Conservation (phyloP, 345 rosid genomes). For the Camelina laxa region DNA sequence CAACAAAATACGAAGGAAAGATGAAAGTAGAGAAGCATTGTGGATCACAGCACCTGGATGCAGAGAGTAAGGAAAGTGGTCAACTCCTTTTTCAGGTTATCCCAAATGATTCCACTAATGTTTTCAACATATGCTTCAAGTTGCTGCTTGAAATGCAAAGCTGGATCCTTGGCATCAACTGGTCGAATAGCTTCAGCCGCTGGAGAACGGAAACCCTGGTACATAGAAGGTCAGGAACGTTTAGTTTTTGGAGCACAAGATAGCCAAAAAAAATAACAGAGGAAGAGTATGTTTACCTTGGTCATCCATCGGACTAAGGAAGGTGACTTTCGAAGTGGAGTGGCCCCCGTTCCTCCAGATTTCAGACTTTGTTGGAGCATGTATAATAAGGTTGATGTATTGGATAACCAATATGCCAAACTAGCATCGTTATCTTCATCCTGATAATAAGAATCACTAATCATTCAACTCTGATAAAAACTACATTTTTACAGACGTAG, state of each 20-base stretch:
- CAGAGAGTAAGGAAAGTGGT: conserved; percentile 74
- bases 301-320: conserved; percentile 94
- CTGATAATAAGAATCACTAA: conserved; percentile 47
- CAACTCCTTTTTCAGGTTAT: conserved; percentile 90
- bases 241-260: conserved; percentile 19
- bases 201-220: conserved; percentile 91
- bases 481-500: not conserved
- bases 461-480: conserved; percentile 8
- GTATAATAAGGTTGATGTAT: conserved; percentile 81
- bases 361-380: conserved; percentile 86
- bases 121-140: conserved; percentile 98
- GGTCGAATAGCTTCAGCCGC: conserved; percentile 77
- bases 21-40: conserved; percentile 26
- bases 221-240: conserved; percentile 26
- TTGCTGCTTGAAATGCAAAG: conserved; percentile 93
- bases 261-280: conserved; percentile 8
- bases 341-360: conserved; percentile 67
- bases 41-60: conserved; percentile 68
- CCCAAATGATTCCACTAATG: conserved; percentile 92
- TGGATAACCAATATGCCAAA: conserved; percentile 97
- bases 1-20: conserved; percentile 11
- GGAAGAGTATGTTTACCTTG: conserved; percentile 56
- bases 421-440: conserved; percentile 77
- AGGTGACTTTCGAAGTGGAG: conserved; percentile 69
- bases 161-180: conserved; percentile 94